phyloP scores from a whole-genome alignment of 1,139 yeast species.

The Protomyces macrosporus region DNA sequence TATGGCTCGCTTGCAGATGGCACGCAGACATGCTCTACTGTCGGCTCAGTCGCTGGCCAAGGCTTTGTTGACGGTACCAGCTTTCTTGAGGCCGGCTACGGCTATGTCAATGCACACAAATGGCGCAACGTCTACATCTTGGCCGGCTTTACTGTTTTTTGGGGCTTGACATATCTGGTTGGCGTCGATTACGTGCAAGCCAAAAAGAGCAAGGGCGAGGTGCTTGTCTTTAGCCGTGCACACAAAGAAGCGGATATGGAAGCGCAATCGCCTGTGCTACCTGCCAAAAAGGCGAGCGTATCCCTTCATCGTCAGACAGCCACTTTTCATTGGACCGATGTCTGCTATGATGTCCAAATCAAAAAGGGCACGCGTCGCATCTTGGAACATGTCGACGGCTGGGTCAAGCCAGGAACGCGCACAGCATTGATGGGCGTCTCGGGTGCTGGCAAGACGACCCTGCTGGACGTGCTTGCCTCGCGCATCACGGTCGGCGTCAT shows the following conservation, averaged over 20 bases:
- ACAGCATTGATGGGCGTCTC: slow-evolving; percentile 66
- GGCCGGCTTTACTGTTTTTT: neutral
- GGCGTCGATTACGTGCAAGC: slow-evolving; percentile 43
- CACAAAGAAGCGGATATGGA: neutral
- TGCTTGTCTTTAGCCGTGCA: neutral
- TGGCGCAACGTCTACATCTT: slow-evolving; percentile 80
- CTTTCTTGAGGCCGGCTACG: slow-evolving; percentile 47
- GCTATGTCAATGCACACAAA: slow-evolving; percentile 53
- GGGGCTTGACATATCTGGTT: slow-evolving; percentile 44
- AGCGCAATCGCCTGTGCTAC: neutral
- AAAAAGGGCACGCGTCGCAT: slow-evolving; percentile 47
- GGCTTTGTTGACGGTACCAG: slow-evolving; percentile 52
- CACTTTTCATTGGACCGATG: slow-evolving; percentile 52
- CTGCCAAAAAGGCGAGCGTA: neutral
- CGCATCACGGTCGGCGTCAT: slow-evolving; percentile 56
- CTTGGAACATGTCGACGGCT: slow-evolving; percentile 57
- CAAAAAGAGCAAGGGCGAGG: neutral
- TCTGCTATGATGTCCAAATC: slow-evolving; percentile 50
- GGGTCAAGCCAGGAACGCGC: slow-evolving; percentile 55
- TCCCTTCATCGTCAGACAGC: slow-evolving; percentile 34
- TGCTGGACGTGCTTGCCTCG: slow-evolving; percentile 56
- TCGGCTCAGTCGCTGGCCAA: slow-evolving; percentile 59
- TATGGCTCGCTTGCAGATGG: slow-evolving; percentile 47
- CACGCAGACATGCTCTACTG: slow-evolving; percentile 51
- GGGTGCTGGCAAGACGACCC: slow-evolving; percentile 66